Evolutionary conservation across 225 moss, liverwort and hornwort genomes (phyloP), one percentile per base, ranked within the genome.

Genomic region (Pleurozium schreberi): DNA sequence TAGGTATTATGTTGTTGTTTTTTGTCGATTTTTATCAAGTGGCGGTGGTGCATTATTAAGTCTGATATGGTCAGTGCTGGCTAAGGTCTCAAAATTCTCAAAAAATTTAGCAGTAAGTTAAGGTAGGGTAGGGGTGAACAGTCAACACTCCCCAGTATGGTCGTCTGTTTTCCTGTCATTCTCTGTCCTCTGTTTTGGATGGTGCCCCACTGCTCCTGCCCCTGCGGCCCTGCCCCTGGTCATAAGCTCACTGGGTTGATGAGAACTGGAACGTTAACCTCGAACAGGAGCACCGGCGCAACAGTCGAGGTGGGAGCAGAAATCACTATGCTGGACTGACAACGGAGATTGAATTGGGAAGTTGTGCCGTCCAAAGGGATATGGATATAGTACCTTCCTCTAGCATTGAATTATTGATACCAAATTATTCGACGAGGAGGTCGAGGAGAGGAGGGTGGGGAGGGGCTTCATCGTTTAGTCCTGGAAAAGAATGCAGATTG

Each of bases 391-490:
- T 36, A 31, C 45, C 8, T 69, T 57, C 59, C 69, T n/a, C 69
- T 81, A 36, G 87, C 79, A 87, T 45, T 81, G 87, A 87, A 87
- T 87, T 81, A 87, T 87, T 87, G 87, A 49, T 9, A 55, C 13
- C 21, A 30, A 78, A 80, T 79, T 69, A 58, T 80, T 87, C 80
- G 57, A 47, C 55, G 8, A 25, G 7, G 33, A 10, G 22, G 20
- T 10, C 6, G 21, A 23, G 0, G 38, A 6, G n/a, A 12, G 28
- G n/a, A n/a, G n/a, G n/a, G n/a, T n/a, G n/a, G n/a, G n/a, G 5
- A 38, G 34, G 10, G 13, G 12, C 62, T 62, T 40, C 58, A 79
- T 26, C 74, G 26, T 60, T 62, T 33, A 27, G 57, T 17, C 57
- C 17, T 79, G 78, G 78, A 4, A 57, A 74, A 57, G 10, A 27